Base-by-base conservation (phyloP, 768 basidiomycete genomes). In the Podaxis carcinomalis region DNA sequence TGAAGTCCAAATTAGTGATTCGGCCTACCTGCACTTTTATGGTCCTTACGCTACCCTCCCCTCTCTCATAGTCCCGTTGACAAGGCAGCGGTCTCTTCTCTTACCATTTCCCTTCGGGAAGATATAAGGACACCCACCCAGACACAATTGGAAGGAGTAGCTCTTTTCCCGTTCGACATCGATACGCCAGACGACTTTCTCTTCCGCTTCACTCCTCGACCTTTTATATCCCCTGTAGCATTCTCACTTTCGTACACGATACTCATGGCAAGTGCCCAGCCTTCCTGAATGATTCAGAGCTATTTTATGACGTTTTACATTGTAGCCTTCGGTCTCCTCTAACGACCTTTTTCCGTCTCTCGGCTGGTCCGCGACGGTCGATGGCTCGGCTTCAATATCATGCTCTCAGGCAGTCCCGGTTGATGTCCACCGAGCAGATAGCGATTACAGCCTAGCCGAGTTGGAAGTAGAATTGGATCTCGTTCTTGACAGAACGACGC, bases 401-500 rank as follows among this genome's bases (percentile, higher is more conserved):
- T 55, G 46, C 44, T 54, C 52, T 16, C 59, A 61, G 53, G 55
- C 52, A 19, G 59, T 61, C 44, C 59, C 59, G 36, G 59, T 47
- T 21, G 59, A 61, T 44, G 53, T 61, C 32, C 52, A 40, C 4
- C 40, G 59, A 54, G 59, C 52, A 25, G 59, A 61, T 40, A 55
- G 52, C 36, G 52, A 35, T 23, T 51, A 25, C 53, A 55, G 59
- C 25, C 36, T 21, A 23, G 46, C 51, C 28, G 59, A 61, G 27
- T 46, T 32, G n/a, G 53, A 61, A 23, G 44, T 46, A 23, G 46
- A 37, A 44, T 61, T 52, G 59, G 53, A 61, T 19, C 60, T 63
- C 10, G 63, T 76, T 46, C 65, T 79, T 51, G 76, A 78, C 56
- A 73, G 69, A 23, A 77, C 75, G 16, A 74, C 74, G 1, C 67